A percentile compares a stretch with the other conserved stretches of the same genome.
Conservation (phyloP, 345 rosid genomes). For the Euphorbia pulcherrima region DNA sequence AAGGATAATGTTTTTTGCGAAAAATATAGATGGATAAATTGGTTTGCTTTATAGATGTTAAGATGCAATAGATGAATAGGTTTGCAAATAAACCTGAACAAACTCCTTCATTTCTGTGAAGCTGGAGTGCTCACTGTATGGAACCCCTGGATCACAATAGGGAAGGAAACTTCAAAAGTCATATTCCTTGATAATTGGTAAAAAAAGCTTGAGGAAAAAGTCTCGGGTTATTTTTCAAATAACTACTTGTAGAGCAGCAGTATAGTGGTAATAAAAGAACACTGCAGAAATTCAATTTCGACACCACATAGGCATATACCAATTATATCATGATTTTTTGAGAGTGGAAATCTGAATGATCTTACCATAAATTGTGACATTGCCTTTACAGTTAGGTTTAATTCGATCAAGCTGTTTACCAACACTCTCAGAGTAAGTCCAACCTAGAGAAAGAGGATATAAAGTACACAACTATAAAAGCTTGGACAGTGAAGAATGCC, state of each 20-base stretch:
- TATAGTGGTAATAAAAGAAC: neutral
- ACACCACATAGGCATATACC: neutral
- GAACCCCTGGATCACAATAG: constrained; percentile 50
- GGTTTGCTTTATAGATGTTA: neutral
- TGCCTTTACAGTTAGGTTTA: constrained; percentile 54
- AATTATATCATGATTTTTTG: neutral
- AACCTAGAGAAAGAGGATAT: constrained; percentile 42
- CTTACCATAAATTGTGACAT: constrained; percentile 70
- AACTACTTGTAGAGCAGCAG: no score
- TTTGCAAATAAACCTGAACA: constrained; percentile 49
- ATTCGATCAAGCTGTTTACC: constrained; percentile 59
- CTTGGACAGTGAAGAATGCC: neutral
- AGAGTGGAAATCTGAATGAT: constrained; percentile 13
- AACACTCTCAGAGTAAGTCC: constrained; percentile 65
- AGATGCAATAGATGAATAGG: neutral
- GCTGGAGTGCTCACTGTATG: constrained; percentile 82
- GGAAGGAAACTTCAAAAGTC: constrained; percentile 1
- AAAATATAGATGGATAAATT: constrained; percentile 5
- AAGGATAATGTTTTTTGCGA: neutral
- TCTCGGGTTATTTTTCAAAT: neutral
- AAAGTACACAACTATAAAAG: neutral
- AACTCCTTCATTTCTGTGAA: constrained; percentile 68
- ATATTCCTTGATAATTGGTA: neutral
- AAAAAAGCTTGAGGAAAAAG: neutral
- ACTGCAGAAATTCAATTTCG: neutral